Evolutionary conservation across 1,139 yeast species (phyloP).

Genomic region (Blastobotrys niveus): DNA sequence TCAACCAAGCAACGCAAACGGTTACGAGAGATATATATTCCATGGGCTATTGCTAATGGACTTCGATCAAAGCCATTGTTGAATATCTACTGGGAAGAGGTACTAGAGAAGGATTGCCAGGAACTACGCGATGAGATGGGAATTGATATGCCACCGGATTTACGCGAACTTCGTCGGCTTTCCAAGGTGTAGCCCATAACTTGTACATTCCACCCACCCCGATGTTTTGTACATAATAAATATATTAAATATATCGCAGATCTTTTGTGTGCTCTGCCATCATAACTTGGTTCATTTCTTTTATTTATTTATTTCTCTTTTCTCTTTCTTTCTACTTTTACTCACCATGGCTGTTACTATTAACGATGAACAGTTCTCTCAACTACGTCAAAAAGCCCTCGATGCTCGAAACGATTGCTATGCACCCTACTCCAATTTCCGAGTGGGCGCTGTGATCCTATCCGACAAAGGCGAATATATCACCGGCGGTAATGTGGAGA

Average conservation of each 20-base stretch:
- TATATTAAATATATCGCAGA: neutral
- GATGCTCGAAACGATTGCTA: conserved; percentile 45
- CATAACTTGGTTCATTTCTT: no score
- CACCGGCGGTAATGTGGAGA: conserved; percentile 84
- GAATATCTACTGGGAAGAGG: conserved; percentile 90
- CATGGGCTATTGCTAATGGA: conserved; percentile 85
- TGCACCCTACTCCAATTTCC: conserved; percentile 77
- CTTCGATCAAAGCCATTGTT: conserved; percentile 68
- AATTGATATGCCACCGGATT: conserved; percentile 71
- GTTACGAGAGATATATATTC: conserved; percentile 57
- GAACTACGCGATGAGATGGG: conserved; percentile 67
- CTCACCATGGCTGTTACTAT: neutral
- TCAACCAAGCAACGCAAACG: conserved; percentile 48
- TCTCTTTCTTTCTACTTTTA: conserved; percentile 2
- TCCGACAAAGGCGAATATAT: conserved; percentile 47
- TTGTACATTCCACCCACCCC: no score
- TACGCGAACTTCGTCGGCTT: conserved; percentile 54
- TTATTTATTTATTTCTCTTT: neutral
- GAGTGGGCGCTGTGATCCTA: conserved; percentile 77
- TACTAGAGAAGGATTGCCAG: conserved; percentile 64
- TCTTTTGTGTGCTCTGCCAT: no score
- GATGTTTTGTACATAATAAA: no score
- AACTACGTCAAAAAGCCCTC: conserved; percentile 11
- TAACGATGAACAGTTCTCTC: conserved; percentile 12
- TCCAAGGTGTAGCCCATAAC: no score